Base-by-base conservation (phyloP, 2,329 filamentous ascomycete genomes). In the Kalaharituber pfeilii region DNA sequence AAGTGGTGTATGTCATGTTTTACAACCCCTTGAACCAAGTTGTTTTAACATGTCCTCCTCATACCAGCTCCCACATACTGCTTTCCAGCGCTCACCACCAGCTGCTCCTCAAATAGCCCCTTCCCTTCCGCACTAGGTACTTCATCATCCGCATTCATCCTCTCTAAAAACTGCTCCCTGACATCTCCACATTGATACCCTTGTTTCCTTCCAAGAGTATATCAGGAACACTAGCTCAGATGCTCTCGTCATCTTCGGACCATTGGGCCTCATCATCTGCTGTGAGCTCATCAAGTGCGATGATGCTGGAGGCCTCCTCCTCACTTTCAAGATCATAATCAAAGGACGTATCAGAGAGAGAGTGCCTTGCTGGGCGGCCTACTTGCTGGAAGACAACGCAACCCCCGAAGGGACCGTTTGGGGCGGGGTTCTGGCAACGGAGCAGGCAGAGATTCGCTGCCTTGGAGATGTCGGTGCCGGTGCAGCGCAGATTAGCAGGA, bases 391-490 rank as follows among this genome's bases (percentile, higher is more conserved):
- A 71, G 1, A 75, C 67, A 63, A 79, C 74, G 66, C 77, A 80
- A 51, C 76, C 73, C 39, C 74, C 74, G 53, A 79, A 79, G 13
- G 75, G 75, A 3, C 75, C 75, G 7, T 75, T 75, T 2, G 72
- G 66, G 3, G 75, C 74, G 54, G 73, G 75, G 68, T 80, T 80
- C 20, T 75, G 70, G 69, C 77, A 79, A 30, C 77, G 72, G 22
- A 79, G 69, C 0, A 76, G 79, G 69, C 75, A 78, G 36, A 78
- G 53, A 49, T 55, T 54, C 7, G 50, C 50, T 33, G 26, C 49
- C 13, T 42, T 51, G 20, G 53, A 49, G 33, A 78, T 55, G 50
- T 54, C 56, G 5, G 52, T 53, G 45, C 78, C 78, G 1, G 75
- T 76, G 0, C 76, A 76, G 6, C 67, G 72, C 73, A 36, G 9